A percentile compares a stretch with the other conserved stretches of the same genome.
Conservation (phyloP, 176 grass and related monocot genomes). For the Aegilops bicornis region DNA sequence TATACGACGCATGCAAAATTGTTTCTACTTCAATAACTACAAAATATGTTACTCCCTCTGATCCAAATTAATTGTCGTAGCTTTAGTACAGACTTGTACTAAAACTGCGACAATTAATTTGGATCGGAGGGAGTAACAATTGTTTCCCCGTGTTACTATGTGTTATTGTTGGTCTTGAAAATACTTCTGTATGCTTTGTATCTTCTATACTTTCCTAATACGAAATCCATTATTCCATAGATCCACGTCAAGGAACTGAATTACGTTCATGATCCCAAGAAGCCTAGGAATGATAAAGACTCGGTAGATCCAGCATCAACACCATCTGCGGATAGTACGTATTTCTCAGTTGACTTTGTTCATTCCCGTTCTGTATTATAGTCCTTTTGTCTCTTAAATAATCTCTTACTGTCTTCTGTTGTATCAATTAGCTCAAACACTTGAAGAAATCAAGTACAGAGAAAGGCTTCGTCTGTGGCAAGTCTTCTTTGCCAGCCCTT, state of each 20-base stretch:
- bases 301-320: background rate
- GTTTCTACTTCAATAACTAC: background rate
- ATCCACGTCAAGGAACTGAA: slow-evolving; percentile 46
- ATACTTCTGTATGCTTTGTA: background rate
- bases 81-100: too few relatives aligned
- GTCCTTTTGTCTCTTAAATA: background rate
- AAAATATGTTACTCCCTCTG: background rate
- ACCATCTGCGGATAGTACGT: slow-evolving; percentile 26
- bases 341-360: background rate
- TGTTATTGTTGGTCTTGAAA: background rate
- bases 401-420: background rate
- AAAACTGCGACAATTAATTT: too few relatives aligned
- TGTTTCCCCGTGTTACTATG: background rate
- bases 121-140: too few relatives aligned
- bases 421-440: slow-evolving; percentile 15
- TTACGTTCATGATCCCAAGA: slow-evolving; percentile 46
- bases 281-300: background rate
- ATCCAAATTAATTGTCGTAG: too few relatives aligned
- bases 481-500: slow-evolving; percentile 71
- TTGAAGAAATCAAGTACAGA: slow-evolving; percentile 13
- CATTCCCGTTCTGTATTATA: background rate
- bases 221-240: slow-evolving; percentile 15
- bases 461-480: slow-evolving; percentile 57
- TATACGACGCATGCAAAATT: background rate
- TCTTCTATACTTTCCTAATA: background rate